phyloP scores from a whole-genome alignment of 208 protist genomes.

The Trypanosoma melophagium region DNA sequence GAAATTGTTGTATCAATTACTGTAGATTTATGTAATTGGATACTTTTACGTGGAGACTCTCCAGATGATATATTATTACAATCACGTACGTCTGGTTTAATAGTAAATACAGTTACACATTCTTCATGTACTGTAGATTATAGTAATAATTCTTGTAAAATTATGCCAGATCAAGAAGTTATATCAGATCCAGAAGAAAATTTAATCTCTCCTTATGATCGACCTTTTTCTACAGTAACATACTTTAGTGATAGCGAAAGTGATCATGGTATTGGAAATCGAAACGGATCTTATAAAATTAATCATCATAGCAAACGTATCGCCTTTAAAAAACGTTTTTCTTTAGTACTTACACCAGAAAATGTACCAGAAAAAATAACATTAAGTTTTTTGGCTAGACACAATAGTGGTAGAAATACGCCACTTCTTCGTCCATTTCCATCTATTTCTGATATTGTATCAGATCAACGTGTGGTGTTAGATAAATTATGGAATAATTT shows the following conservation, averaged over 20 bases:
- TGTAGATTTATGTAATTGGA: constrained; percentile 72
- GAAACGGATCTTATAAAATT: background rate
- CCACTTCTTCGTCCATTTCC: constrained; percentile 33
- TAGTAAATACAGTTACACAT: constrained; percentile 64
- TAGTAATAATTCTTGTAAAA: constrained; percentile 5
- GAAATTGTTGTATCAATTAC: constrained; percentile 63
- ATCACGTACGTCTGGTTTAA: constrained; percentile 61
- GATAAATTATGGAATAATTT: constrained; percentile 70
- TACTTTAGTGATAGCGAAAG: constrained; percentile 28
- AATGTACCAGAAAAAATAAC: constrained; percentile 52
- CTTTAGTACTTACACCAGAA: constrained; percentile 43
- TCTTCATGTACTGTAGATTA: constrained; percentile 60
- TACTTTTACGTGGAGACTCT: constrained; percentile 53
- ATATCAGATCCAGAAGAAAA: constrained; percentile 9
- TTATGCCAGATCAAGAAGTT: constrained; percentile 22
- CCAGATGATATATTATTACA: constrained; percentile 72
- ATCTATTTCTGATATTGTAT: constrained; percentile 44
- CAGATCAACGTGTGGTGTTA: constrained; percentile 38
- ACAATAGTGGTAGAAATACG: constrained; percentile 28
- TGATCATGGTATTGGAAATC: constrained; percentile 1
- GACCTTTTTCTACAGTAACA: background rate
- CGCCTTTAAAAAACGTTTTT: constrained; percentile 71
- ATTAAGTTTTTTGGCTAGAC: constrained; percentile 63
- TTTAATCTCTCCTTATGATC: constrained; percentile 1
- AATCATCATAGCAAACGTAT: constrained; percentile 19